These are phyloP conservation scores for Bocquillonia castaneifolia DNA, from an alignment of 441 rosid genomes.

Conservation along the genomic window DNA sequence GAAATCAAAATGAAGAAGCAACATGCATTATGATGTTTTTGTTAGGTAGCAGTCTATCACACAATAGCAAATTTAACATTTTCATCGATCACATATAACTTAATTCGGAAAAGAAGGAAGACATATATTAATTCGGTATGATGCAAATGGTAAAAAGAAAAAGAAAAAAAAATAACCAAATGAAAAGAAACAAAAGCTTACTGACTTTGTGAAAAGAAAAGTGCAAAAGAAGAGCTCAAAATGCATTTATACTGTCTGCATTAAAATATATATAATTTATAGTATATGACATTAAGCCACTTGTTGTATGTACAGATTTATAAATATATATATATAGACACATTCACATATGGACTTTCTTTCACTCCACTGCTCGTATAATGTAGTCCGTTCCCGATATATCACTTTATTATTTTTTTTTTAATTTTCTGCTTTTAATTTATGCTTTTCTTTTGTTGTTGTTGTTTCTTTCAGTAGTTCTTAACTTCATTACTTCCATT, in stretches of 20 bases:
- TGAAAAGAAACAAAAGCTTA: constrained; percentile 9
- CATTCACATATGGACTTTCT: constrained; percentile 16
- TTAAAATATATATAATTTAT: constrained; percentile 14
- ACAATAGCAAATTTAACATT: neutral
- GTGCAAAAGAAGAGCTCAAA: neutral
- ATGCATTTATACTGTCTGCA: constrained; percentile 5
- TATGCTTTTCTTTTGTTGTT: no score
- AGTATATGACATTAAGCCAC: constrained; percentile 12
- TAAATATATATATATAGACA: neutral
- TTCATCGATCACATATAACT: neutral
- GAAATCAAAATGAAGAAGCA: constrained; percentile 14
- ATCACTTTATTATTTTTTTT: neutral
- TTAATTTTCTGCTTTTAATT: constrained; percentile 9
- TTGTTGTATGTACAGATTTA: constrained; percentile 14
- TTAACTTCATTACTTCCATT: constrained; percentile 3
- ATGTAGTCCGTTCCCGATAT: constrained; percentile 39
- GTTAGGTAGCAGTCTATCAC: neutral
- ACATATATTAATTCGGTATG: constrained; percentile 2
- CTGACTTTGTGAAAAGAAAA: constrained; percentile 24
- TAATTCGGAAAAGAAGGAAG: no score
- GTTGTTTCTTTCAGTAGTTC: no score
- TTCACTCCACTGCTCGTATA: constrained; percentile 7
- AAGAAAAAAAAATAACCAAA: neutral
- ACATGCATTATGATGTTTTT: neutral
- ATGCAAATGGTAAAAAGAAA: neutral